Base-by-base conservation (phyloP, 2,329 filamentous ascomycete genomes). In the Capronia epimyces region DNA sequence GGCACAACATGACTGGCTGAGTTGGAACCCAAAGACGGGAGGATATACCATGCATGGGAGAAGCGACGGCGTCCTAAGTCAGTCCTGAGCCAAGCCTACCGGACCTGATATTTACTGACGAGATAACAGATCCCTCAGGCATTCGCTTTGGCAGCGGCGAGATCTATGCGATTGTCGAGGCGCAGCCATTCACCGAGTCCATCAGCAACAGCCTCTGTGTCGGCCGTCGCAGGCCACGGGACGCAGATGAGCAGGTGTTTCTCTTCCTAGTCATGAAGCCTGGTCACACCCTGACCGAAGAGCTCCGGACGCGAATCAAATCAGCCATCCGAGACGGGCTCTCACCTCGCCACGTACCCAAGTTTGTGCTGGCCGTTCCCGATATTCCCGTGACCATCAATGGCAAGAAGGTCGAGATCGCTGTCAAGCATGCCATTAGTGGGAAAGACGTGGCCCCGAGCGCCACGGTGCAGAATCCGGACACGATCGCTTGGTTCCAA, bases 1-100 rank as follows among this genome's bases (percentile, higher is more conserved):
- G 87, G 84, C 85, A 0, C 87, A 91, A 56, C 87, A 87, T 16
- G 87, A 93, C 63, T 90, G 89, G 64, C 82, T 87, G 61, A 76
- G 78, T 21, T 69, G 85, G 8, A 81, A 90, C 61, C 85, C 86
- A 0, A 57, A 68, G 2, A 90, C 86, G 0, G 77, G 80, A 2
- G 77, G 79, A 20, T 47, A 67, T 3, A 48, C 62, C 7, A 63
- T 69, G 40, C 62, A 65, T 20, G 67, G 67, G 12, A 61, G 65
- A 20, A 43, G 41, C 20, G 34, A 37, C 20, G 34, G 34, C 34
- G 34, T 37, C 12, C 12, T 37, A 20, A 37, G 34, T 37, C 8
- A 37, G 34, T 18, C 10, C 25, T 6, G 10, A 27, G 5, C 25
- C 25, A 27, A 27, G 6, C 5, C 25, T 27, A 10, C 10, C 24